Evolutionary conservation across 1,284 basidiomycete genomes (phyloP), one percentile per base, ranked within the genome.

Genomic region (Ustilago sp.): DNA sequence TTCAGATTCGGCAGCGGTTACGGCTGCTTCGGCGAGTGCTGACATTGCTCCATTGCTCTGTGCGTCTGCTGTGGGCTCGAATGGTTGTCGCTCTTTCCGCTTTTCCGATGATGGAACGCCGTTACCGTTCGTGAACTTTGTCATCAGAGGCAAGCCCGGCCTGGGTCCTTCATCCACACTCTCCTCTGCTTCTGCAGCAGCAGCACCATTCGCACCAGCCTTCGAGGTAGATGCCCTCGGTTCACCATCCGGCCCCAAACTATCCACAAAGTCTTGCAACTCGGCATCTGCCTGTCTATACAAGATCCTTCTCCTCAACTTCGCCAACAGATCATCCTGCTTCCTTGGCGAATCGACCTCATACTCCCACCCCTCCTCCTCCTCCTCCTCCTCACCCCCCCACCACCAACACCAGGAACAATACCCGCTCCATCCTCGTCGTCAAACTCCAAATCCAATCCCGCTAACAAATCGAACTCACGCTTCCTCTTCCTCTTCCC

Each of bases 1-100:
- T 45, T 71, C 59, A 0, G 64, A 39, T 41, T 67, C 61, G 59
- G 74, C 60, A 4, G 64, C 62, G 11, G 64, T 59, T 2, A 59
- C 58, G 5, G 63, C 74, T n/a, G 66, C 63, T 38, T 69, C 60
- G 28, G 67, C 66, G 28, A 70, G 43, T 2, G 66, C 62, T 15
- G 71, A 68, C 62, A 68, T 68, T 13, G 61, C 71, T 8, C 61
- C 71, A 15, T 68, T 59, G 32, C 7, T 62, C 7, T 59, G 57
- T 35, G 38, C 13, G 32, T 35, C 50, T 17, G 2, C n/a, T 17
- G 35, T 36, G 11, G 65, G 54, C n/a, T 76, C 68, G 36, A 71
- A 76, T 1, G 74, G 74, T 45, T 76, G 64, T 31, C 74, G 57
- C 56, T 71, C 68, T 38, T 76, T 76, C 38, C 74, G 74, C 53